phyloP scores from a whole-genome alignment of 306 rosid genomes.

The Quercus wislizeni region DNA sequence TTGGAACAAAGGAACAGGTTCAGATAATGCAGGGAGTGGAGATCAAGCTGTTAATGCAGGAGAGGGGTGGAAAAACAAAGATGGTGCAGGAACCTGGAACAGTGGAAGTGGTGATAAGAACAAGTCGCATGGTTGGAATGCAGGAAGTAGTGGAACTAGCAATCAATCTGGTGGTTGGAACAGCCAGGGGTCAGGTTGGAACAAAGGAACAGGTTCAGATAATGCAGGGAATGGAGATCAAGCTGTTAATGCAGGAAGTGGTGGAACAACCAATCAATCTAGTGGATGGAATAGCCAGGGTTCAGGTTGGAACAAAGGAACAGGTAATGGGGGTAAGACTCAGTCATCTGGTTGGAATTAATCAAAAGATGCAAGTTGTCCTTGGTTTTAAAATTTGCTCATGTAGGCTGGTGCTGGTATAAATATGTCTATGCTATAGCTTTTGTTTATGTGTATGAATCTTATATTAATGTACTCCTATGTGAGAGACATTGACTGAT shows the following conservation, averaged over 20 bases:
- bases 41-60: neutral
- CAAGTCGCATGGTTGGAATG: constrained; percentile 31
- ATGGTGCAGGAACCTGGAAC: constrained; percentile 41
- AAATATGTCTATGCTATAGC: no score
- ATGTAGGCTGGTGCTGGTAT: no score
- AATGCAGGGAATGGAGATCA: constrained; percentile 9
- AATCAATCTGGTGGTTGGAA: no score
- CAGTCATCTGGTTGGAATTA: constrained; percentile 40
- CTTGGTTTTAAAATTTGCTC: no score
- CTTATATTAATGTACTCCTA: no score
- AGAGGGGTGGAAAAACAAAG: constrained; percentile 45
- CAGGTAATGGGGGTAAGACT: constrained; percentile 32
- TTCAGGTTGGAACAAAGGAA: constrained; percentile 1
- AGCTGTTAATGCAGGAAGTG: neutral
- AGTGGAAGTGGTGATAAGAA: constrained; percentile 35
- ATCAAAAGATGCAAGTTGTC: constrained; percentile 20
- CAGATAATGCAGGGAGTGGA: constrained; percentile 11
- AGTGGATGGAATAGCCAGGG: constrained; percentile 5
- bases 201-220: constrained; percentile 19
- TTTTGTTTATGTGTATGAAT: no score
- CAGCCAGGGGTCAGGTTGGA: constrained; percentile 16
- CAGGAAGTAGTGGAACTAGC: neutral
- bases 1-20: constrained; percentile 16
- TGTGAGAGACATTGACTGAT: no score
- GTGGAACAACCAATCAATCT: no score